Evolutionary conservation across 192 early-diverging fungal genomes (phyloP).

Genomic region (Linnemannia zychae): DNA sequence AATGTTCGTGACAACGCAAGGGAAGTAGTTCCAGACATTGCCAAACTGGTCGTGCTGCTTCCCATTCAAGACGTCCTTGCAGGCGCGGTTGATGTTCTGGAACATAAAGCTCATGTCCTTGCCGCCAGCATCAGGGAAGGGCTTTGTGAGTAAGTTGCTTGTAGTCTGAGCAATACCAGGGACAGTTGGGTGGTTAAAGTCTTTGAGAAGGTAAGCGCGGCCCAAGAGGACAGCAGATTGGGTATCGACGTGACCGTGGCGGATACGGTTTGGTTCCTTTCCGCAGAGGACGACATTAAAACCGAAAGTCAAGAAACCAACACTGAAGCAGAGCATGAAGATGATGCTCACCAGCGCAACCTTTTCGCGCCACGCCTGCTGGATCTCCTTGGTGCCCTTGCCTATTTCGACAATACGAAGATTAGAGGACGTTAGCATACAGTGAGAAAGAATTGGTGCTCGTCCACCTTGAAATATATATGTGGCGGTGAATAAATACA

Average conservation of each 20-base stretch:
- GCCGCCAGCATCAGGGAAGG: conserved; percentile 70
- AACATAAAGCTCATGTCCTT: conserved; percentile 84
- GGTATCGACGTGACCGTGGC: conserved; percentile 62
- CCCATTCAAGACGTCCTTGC: conserved; percentile 68
- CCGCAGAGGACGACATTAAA: conserved; percentile 78
- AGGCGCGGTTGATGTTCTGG: conserved; percentile 78
- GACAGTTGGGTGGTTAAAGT: conserved; percentile 65
- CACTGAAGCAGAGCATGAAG: conserved; percentile 72
- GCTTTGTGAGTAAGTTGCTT: conserved; percentile 67
- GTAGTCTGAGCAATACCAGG: conserved; percentile 51
- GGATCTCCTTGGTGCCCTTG: conserved; percentile 58
- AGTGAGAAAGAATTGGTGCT: background rate
- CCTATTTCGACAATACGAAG: conserved; percentile 9
- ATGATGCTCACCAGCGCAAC: conserved; percentile 90
- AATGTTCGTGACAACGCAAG: conserved; percentile 70
- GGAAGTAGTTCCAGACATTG: conserved; percentile 73
- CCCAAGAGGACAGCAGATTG: conserved; percentile 74
- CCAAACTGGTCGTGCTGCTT: conserved; percentile 52
- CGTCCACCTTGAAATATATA: background rate
- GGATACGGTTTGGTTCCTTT: conserved; percentile 59
- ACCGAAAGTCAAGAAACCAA: conserved; percentile 91
- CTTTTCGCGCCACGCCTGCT: conserved; percentile 93
- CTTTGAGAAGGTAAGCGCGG: conserved; percentile 70
- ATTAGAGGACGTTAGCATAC: background rate
- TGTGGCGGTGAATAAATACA: background rate